Percentiles rank a stretch among this genome's conserved stretches.
These are phyloP conservation scores for Dichomitus squalens DNA, from an alignment of 1,284 basidiomycete genomes.

Conservation along the genomic window DNA sequence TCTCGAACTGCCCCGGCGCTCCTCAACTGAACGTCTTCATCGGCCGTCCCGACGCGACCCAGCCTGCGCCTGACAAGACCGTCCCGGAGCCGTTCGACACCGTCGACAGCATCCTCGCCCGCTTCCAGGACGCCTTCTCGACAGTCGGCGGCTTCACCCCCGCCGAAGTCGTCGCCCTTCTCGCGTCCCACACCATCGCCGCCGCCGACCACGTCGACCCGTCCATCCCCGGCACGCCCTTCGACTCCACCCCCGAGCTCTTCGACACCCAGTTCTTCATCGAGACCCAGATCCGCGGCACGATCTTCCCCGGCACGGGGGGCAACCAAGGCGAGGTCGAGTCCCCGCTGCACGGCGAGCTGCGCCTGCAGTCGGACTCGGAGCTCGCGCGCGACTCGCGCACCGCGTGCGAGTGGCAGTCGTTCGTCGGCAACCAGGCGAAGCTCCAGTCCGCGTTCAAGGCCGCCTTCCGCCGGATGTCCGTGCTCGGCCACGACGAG, in stretches of 20 bases:
- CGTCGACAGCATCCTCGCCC: slow-evolving; percentile 27
- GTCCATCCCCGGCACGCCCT: slow-evolving; percentile 21
- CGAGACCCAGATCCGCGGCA: slow-evolving; percentile 29
- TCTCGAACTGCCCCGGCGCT: slow-evolving; percentile 35
- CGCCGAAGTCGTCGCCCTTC: slow-evolving; percentile 25
- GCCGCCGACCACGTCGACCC: slow-evolving; percentile 25
- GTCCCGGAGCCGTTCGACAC: slow-evolving; percentile 32
- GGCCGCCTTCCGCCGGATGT: slow-evolving; percentile 35
- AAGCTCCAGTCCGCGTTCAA: slow-evolving; percentile 33
- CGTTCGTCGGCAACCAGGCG: slow-evolving; percentile 34
- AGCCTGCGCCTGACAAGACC: slow-evolving; percentile 29
- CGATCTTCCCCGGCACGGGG: slow-evolving; percentile 28
- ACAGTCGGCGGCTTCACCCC: slow-evolving; percentile 23
- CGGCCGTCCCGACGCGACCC: slow-evolving; percentile 25
- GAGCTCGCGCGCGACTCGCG: slow-evolving; percentile 27
- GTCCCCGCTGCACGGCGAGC: slow-evolving; percentile 26
- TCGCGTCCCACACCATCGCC: slow-evolving; percentile 22
- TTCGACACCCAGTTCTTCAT: slow-evolving; percentile 26
- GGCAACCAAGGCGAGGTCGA: slow-evolving; percentile 27
- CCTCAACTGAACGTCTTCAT: slow-evolving; percentile 31
- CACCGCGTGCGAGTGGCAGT: slow-evolving; percentile 36
- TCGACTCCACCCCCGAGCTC: slow-evolving; percentile 22
- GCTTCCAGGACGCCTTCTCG: slow-evolving; percentile 24
- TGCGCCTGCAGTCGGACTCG: slow-evolving; percentile 36
- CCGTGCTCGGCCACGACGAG: slow-evolving; percentile 34